These are phyloP conservation scores for Thelonectria discophora DNA, from an alignment of 2,329 filamentous ascomycete species.

Conservation along the genomic window DNA sequence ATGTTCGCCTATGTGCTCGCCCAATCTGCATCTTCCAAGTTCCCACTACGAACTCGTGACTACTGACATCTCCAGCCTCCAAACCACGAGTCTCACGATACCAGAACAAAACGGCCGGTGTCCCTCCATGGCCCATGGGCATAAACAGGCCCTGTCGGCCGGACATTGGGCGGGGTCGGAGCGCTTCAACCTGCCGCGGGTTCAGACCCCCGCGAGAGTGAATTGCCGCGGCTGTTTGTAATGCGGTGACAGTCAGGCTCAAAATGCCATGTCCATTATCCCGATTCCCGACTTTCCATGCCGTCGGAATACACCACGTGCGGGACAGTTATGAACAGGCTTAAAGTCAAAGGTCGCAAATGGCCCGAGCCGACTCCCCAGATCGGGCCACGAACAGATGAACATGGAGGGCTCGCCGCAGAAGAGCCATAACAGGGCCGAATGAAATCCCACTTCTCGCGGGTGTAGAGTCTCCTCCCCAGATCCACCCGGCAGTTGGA, in stretches of 20 bases:
- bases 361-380: conserved; percentile 4
- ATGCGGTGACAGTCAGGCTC: not conserved
- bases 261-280: not conserved
- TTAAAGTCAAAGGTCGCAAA: not conserved
- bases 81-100: not conserved
- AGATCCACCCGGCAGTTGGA: conserved; percentile 31
- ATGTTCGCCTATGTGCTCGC: too few species aligned
- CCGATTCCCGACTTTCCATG: not conserved
- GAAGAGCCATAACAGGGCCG: conserved; percentile 33
- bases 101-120: not conserved
- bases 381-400: conserved; percentile 16
- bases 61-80: not conserved
- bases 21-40: too few species aligned
- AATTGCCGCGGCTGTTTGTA: not conserved
- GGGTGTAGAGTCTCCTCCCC: conserved; percentile 2
- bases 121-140: not conserved
- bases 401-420: too few species aligned
- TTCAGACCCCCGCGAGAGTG: not conserved
- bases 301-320: not conserved
- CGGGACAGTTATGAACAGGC: not conserved
- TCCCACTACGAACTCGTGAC: not conserved
- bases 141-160: not conserved
- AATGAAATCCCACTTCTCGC: conserved; percentile 23
- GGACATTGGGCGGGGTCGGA: not conserved
- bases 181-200: not conserved